These are phyloP conservation scores for Ambrosia artemisiifolia DNA, from an alignment of 129 eudicot genomes.

Conservation along the genomic window DNA sequence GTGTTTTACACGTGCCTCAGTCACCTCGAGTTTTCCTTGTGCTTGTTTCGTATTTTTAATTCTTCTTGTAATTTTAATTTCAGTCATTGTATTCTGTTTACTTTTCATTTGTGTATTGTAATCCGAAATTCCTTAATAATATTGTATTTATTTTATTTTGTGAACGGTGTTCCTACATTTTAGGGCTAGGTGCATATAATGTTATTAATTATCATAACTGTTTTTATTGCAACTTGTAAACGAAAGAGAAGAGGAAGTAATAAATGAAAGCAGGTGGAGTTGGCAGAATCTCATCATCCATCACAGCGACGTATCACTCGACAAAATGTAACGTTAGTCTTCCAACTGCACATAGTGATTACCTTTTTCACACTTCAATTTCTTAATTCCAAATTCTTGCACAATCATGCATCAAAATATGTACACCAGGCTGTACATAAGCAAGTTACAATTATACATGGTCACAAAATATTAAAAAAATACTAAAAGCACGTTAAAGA, in stretches of 20 bases:
- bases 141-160: neutral
- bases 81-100: too few relatives aligned
- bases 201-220: neutral
- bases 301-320: conserved; percentile 34
- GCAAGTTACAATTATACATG: too few relatives aligned
- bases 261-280: conserved; percentile 16
- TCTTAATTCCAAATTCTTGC: neutral
- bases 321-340: conserved; percentile 31
- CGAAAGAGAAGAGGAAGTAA: neutral
- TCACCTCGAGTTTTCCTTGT: too few relatives aligned
- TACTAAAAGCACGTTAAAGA: too few relatives aligned
- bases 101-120: too few relatives aligned
- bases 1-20: too few relatives aligned
- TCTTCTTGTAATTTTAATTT: too few relatives aligned
- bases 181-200: neutral
- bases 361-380: conserved; percentile 1
- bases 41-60: too few relatives aligned
- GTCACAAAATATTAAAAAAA: too few relatives aligned
- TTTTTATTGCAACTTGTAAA: neutral
- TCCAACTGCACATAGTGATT: neutral
- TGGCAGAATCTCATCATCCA: conserved; percentile 20
- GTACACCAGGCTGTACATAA: neutral
- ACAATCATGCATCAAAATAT: neutral
- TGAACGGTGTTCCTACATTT: too few relatives aligned
- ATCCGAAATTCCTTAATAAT: too few relatives aligned